Base-by-base conservation (phyloP, 1,284 basidiomycete species). In the Somion occarium region DNA sequence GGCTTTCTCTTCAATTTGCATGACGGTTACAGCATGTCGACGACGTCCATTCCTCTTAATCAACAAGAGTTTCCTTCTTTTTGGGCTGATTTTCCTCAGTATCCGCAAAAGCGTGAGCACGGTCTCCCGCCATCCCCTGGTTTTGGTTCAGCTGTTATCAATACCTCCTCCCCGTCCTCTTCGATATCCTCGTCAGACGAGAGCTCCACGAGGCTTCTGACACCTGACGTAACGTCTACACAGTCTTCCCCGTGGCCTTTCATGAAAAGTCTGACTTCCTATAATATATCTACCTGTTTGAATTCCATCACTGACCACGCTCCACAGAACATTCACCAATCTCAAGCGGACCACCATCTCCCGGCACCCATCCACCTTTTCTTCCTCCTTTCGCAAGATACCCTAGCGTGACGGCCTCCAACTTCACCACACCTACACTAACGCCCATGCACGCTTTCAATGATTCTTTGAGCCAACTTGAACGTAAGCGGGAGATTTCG, bases 101-200 rank as follows among this genome's bases (percentile, higher is more conserved):
- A 41, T 41, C 39, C 39, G 5, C 20, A 7, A 5, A 41, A 41
- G 19, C 39, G 19, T 7, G 9, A 15, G 7, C 9, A 5, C 7
- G 13, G 15, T 41, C 9, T 22, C 7, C 34, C 9, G n/a, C 9
- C n/a, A n/a, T 37, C 34, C n/a, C 11, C 34, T n/a, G 34, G 11
- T n/a, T 37, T 37, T 9, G n/a, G n/a, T 37, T 11, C n/a, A n/a
- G 9, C 34, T 11, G n/a, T 19, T 45, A 5, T 45, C 18, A 23
- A 12, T 23, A 34, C 45, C 13, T 38, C n/a, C 30, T 47, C 45
- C 25, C 45, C 45, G 5, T 27, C 45, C 9, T 47, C 27, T 4
- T 47, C 45, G 5, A 38, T 47, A 13, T 34, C 45, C 19, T 47
- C 45, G 15, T 38, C 5, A 12, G 45, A 47, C 12, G 45, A 47